phyloP scores from a whole-genome alignment of 2,329 filamentous ascomycete genomes.

The Exophiala lecanii-corni region DNA sequence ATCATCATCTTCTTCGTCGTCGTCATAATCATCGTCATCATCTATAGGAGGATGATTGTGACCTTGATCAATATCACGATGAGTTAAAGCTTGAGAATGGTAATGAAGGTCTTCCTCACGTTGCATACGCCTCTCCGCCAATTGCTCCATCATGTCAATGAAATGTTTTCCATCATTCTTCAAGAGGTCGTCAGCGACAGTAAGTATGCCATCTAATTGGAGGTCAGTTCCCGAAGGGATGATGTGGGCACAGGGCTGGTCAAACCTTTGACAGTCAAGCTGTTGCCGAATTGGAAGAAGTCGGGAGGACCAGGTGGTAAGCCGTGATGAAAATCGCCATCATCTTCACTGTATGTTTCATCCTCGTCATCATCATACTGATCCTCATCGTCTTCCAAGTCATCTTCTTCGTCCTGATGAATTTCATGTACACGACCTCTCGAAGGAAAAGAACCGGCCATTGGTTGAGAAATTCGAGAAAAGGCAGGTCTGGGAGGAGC shows the following conservation, averaged over 20 bases:
- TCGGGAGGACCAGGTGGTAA: constrained; percentile 68
- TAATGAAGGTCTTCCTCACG: constrained; percentile 84
- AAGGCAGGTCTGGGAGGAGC: constrained; percentile 56
- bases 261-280: constrained; percentile 83
- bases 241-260: constrained; percentile 8
- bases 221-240: constrained; percentile 17
- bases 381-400: constrained; percentile 51
- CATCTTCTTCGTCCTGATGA: constrained; percentile 51
- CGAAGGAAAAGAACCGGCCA: constrained; percentile 49
- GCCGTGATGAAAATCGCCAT: constrained; percentile 57
- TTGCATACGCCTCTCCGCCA: constrained; percentile 95
- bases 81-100: constrained; percentile 55
- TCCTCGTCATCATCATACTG: constrained; percentile 66
- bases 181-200: constrained; percentile 93
- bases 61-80: constrained; percentile 58
- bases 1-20: constrained; percentile 70
- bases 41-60: constrained; percentile 72
- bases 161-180: constrained; percentile 99
- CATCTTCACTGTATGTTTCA: constrained; percentile 61
- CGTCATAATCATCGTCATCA: constrained; percentile 69
- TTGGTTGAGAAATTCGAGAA: constrained; percentile 33
- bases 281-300: constrained; percentile 97
- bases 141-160: constrained; percentile 99
- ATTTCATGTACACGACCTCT: constrained; percentile 63
- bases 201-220: constrained; percentile 79